Evolutionary conservation across 1,284 basidiomycete species (phyloP), one percentile per base, ranked within the genome.

Genomic region (Rhizopogon parksii): DNA sequence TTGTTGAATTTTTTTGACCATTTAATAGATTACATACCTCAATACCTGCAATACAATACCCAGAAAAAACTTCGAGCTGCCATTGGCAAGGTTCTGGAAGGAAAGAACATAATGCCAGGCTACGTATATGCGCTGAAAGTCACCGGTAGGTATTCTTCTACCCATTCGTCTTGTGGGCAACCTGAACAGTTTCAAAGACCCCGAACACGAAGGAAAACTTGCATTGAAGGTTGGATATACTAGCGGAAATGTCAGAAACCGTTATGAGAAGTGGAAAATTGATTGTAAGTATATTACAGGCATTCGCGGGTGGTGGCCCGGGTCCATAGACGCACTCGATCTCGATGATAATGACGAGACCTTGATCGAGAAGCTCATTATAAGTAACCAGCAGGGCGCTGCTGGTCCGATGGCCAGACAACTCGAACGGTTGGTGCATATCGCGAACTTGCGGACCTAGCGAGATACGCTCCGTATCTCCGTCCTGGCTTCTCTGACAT

Each of bases 71-170:
- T 91, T 36, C 75, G 80, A 47, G 70, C 73, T n/a, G 84, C 85
- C 57, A 90, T 91, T 85, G 79, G 80, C 60, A 84, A 82, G 53
- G 60, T 75, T 11, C 69, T 70, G 1, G 80, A 84, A 1, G 45
- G 59, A 2, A 72, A 75, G 4, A 86, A 89, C 57, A 19, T 7
- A 12, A 73, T 71, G 17, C 66, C 73, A 6, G 88, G 88, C 0
- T 89, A 86, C 57, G 88, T 91, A 49, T 91, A 91, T 57, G 77
- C 80, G 0, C 88, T 83, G 61, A 83, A 89, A 64, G 83, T 90
- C 52, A 74, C 78, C 60, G 82, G 85, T 85, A 62, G 34, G 63
- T 53, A 51, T 46, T 17, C 8, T 15, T 35, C 17, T 5, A 21
- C 15, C 30, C n/a, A 32, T 32, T 11, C 7, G 24, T 15, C 12